A percentile compares a stretch with the other conserved stretches of the same genome.
Conservation (phyloP, 352 stramenopile species). For the Pythium rhizo-oryzae region DNA sequence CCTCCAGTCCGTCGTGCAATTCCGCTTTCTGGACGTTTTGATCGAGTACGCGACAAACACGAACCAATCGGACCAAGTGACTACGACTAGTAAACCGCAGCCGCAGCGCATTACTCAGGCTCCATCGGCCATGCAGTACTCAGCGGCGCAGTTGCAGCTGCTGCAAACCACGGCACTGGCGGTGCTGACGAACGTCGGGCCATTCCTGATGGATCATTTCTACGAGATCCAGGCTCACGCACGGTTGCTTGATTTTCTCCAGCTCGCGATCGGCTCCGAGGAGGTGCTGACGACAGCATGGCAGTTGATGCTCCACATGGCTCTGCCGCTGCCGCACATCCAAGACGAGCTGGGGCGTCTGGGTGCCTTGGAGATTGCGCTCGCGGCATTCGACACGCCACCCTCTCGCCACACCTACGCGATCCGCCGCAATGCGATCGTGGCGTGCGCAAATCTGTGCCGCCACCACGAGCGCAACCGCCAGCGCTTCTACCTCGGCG, state of each 20-base stretch:
- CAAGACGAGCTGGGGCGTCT: slow-evolving; percentile 56
- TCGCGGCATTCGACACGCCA: slow-evolving; percentile 52
- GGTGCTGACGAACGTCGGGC: slow-evolving; percentile 56
- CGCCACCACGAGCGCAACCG: slow-evolving; percentile 52
- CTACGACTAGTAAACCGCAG: neutral
- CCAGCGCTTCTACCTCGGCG: slow-evolving; percentile 46
- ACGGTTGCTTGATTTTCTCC: slow-evolving; percentile 53
- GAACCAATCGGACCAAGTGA: neutral
- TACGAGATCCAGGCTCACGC: slow-evolving; percentile 56
- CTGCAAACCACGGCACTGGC: slow-evolving; percentile 62
- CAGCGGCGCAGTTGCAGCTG: slow-evolving; percentile 45
- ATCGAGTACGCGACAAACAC: slow-evolving; percentile 53
- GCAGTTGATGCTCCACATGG: slow-evolving; percentile 58
- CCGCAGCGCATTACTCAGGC: neutral
- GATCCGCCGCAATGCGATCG: slow-evolving; percentile 66
- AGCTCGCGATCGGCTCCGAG: slow-evolving; percentile 37
- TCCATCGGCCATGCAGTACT: slow-evolving; percentile 37
- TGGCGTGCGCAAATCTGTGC: slow-evolving; percentile 61
- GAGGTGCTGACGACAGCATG: slow-evolving; percentile 49
- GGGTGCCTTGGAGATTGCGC: slow-evolving; percentile 47
- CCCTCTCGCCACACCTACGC: slow-evolving; percentile 54
- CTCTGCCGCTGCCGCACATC: slow-evolving; percentile 30
- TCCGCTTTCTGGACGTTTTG: slow-evolving; percentile 67
- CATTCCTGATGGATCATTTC: slow-evolving; percentile 59
- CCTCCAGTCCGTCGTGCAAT: slow-evolving; percentile 59